Conservation (phyloP, 169 alveolate species). For the Eimeria necatrix region DNA sequence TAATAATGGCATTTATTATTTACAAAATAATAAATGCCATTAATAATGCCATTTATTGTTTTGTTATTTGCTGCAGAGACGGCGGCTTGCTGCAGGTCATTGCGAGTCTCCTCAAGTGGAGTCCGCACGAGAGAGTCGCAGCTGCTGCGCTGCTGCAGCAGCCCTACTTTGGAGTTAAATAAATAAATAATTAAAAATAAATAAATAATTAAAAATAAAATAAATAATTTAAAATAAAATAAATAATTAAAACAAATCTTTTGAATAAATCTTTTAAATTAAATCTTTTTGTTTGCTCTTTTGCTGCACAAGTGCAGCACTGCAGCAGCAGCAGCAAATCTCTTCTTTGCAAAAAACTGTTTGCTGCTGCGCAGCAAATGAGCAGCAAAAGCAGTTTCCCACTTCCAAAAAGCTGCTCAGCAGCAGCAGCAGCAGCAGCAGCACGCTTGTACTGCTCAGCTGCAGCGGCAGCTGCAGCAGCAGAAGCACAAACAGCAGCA, state of each 20-base stretch:
- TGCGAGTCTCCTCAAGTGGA: constrained; percentile 38
- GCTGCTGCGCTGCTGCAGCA: neutral
- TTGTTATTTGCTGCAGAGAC: neutral
- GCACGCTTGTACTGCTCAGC: too few relatives aligned
- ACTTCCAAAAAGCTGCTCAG: too few relatives aligned
- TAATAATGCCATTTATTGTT: too few relatives aligned
- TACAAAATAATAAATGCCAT: too few relatives aligned
- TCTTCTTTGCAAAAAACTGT: too few relatives aligned
- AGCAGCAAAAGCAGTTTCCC: too few relatives aligned
- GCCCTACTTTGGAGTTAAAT: too few relatives aligned
- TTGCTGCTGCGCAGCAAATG: too few relatives aligned
- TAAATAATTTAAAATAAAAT: too few relatives aligned
- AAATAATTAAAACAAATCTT: neutral
- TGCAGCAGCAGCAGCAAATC: neutral
- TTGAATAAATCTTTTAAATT: neutral
- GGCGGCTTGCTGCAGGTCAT: neutral
- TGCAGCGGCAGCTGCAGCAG: constrained; percentile 9
- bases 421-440: too few relatives aligned
- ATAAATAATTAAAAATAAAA: too few relatives aligned
- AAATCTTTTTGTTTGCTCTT: neutral
- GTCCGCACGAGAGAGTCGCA: constrained; percentile 9
- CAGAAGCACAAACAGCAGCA: neutral
- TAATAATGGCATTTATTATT: too few relatives aligned
- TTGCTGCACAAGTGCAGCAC: neutral
- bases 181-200: neutral